A percentile compares a stretch with the other conserved stretches of the same genome.
Conservation (phyloP, 305 asterid genomes). For the Solanum hybrid region DNA sequence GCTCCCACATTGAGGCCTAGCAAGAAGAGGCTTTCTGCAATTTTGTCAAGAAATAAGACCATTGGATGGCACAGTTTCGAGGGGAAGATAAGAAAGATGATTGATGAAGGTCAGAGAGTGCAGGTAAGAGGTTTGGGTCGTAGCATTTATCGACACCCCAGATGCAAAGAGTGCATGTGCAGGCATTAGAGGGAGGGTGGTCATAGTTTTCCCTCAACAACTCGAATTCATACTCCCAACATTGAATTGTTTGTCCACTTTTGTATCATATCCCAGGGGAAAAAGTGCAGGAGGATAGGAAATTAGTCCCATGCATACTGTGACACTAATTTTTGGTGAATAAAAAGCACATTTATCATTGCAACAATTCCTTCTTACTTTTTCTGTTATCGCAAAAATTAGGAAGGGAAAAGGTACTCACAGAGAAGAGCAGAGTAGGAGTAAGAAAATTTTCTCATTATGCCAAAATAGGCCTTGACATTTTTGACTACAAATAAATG, state of each 20-base stretch:
- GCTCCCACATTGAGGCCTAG: constrained; percentile 80
- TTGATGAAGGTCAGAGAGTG: constrained; percentile 72
- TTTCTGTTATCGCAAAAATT: neutral
- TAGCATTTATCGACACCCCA: constrained; percentile 71
- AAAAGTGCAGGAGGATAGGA: neutral
- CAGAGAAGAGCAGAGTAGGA: neutral
- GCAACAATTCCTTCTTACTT: neutral
- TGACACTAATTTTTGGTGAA: neutral
- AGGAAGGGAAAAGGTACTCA: neutral
- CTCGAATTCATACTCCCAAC: neutral
- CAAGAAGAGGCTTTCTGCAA: constrained; percentile 78
- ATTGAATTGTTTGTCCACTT: neutral
- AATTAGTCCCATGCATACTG: neutral
- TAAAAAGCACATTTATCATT: neutral
- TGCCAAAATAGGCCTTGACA: constrained; percentile 9
- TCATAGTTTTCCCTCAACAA: neutral
- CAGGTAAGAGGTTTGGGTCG: constrained; percentile 28
- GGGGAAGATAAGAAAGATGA: constrained; percentile 65
- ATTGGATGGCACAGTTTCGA: constrained; percentile 54
- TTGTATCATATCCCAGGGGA: neutral
- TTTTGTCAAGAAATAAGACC: constrained; percentile 46
- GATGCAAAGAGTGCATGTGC: constrained; percentile 66
- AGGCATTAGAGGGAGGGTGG: constrained; percentile 7
- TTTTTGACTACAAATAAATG: neutral
- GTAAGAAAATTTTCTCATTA: neutral